Conservation (phyloP, 805 yeast genomes). For the Suhomyces prunicola region DNA sequence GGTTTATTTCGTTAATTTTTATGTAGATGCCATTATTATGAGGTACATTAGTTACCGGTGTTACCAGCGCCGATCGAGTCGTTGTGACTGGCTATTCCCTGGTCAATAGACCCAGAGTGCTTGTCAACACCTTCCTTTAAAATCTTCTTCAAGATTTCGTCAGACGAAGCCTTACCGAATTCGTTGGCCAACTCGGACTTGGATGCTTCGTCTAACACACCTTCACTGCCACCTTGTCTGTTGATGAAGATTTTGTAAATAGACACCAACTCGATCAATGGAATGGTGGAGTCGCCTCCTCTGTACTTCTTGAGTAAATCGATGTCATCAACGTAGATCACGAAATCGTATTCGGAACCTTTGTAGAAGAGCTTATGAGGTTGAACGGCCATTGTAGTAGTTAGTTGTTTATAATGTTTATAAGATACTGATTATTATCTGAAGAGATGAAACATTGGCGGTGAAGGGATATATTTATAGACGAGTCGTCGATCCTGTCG, state of each 20-base stretch:
- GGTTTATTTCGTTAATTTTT: background rate
- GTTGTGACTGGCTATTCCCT: constrained; percentile 34
- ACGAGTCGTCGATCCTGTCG: background rate
- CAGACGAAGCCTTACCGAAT: constrained; percentile 57
- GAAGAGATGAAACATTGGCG: background rate
- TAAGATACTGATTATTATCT: background rate
- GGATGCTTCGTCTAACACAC: constrained; percentile 70
- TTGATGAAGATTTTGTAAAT: constrained; percentile 63
- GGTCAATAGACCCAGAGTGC: constrained; percentile 20
- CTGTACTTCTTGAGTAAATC: constrained; percentile 47
- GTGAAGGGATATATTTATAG: background rate
- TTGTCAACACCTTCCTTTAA: constrained; percentile 58
- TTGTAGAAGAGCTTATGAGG: constrained; percentile 57
- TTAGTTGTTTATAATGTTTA: background rate
- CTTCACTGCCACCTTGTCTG: constrained; percentile 66
- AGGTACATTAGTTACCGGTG: constrained; percentile 14
- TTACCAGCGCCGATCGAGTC: constrained; percentile 41
- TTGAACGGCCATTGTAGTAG: constrained; percentile 5
- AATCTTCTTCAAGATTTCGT: constrained; percentile 58
- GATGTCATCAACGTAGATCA: constrained; percentile 58
- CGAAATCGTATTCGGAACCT: constrained; percentile 63
- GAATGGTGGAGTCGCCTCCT: constrained; percentile 50
- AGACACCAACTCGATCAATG: constrained; percentile 61
- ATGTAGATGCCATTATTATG: background rate
- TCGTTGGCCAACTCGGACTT: constrained; percentile 60